A percentile compares a stretch with the other conserved stretches of the same genome.
Evolutionary conservation across 148 eudicot species (phyloP).

Genomic region (Chenopodium suecicum): DNA sequence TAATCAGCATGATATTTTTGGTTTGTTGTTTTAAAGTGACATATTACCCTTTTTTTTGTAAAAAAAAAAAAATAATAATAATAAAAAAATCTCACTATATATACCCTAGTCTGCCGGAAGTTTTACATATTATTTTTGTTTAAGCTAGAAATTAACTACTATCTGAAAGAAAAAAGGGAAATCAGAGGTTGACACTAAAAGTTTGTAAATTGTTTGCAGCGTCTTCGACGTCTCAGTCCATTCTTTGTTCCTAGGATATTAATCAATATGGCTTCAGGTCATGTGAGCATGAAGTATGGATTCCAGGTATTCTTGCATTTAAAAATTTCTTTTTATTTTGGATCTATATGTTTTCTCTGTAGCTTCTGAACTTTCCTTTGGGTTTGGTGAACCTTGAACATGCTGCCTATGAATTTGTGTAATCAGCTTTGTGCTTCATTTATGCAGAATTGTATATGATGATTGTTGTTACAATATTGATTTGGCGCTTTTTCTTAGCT

Average conservation of each 20-base stretch:
- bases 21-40: not conserved
- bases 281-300: constrained; percentile 96
- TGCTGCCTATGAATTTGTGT: not conserved
- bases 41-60: not conserved
- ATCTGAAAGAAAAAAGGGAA: not conserved
- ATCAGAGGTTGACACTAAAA: not conserved
- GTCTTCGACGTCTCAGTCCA: constrained; percentile 88
- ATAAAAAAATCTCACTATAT: not conserved
- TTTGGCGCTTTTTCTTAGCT: too few relatives aligned
- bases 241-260: constrained; percentile 90
- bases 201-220: constrained; percentile 37
- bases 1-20: not conserved
- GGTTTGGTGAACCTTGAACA: not conserved
- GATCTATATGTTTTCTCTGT: not conserved
- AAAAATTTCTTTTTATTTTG: not conserved
- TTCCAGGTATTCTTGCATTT: constrained; percentile 59
- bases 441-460: not conserved
- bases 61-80: too few relatives aligned
- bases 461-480: not conserved
- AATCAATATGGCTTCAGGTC: constrained; percentile 98
- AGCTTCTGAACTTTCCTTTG: constrained; percentile 2
- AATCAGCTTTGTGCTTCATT: not conserved
- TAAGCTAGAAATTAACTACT: not conserved
- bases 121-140: not conserved
- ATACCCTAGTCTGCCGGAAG: not conserved